Evolutionary conservation across 1,284 basidiomycete genomes (phyloP).

Genomic region (Malassezia restricta): DNA sequence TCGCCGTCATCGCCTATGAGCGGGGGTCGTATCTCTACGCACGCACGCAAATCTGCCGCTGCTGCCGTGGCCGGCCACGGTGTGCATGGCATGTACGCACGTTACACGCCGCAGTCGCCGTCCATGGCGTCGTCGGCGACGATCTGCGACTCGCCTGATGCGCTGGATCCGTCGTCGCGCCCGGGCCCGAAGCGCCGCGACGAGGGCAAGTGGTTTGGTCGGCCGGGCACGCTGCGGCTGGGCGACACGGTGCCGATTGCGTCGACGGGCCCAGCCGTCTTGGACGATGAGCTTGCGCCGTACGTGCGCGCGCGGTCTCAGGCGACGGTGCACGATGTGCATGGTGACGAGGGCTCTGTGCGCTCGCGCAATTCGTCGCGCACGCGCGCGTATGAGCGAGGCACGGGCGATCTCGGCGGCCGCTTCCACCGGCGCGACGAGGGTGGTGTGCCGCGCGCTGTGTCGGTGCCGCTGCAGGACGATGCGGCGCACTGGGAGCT

Average conservation of each 20-base stretch:
- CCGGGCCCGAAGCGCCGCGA: not conserved
- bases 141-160: not conserved
- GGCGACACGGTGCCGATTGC: conserved; percentile 1
- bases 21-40: not conserved
- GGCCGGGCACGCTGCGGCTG: conserved; percentile 11
- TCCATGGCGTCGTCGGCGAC: not conserved
- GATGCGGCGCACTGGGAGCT: conserved; percentile 22
- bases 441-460: not conserved
- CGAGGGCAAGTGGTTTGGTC: conserved; percentile 8
- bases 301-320: not conserved
- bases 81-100: not conserved
- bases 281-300: not conserved
- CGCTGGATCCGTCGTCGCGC: not conserved
- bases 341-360: not conserved
- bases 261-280: not conserved
- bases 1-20: not conserved
- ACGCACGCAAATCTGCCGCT: not conserved
- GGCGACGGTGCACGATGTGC: not conserved
- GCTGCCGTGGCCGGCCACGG: not conserved
- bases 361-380: not conserved
- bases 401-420: not conserved
- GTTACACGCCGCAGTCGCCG: not conserved
- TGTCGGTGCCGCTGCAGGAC: not conserved
- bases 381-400: not conserved
- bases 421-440: conserved; percentile 4